Conservation (phyloP, 2,329 filamentous ascomycete species). For the Drechslerella coelobrocha region DNA sequence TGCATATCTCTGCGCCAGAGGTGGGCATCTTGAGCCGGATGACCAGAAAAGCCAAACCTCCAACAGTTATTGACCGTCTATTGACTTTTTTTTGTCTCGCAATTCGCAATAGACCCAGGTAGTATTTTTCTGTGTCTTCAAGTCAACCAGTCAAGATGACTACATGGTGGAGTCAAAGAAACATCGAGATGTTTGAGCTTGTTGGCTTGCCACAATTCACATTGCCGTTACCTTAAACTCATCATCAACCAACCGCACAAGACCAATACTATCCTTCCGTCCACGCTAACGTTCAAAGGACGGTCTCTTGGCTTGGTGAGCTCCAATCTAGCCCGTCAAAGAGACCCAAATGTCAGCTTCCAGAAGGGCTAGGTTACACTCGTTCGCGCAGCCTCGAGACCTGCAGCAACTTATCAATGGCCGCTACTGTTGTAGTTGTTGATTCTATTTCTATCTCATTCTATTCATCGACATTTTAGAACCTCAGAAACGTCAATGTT, state of each 20-base stretch:
- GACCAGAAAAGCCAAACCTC: not conserved
- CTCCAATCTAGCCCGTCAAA: not conserved
- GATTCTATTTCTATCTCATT: not conserved
- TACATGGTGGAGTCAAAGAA: not conserved
- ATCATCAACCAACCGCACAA: not conserved
- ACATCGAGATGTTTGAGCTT: not conserved
- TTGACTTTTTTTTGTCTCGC: not conserved
- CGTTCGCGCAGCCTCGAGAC: not conserved
- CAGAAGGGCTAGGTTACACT: not conserved
- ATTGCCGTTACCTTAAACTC: not conserved
- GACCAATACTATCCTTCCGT: not conserved
- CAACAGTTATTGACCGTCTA: not conserved
- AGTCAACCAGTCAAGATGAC: no score
- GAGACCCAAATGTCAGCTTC: not conserved
- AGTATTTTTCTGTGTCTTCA: not conserved
- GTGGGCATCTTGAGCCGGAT: no score
- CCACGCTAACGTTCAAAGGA: not conserved
- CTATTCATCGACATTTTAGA: not conserved
- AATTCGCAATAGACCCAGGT: not conserved
- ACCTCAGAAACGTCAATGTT: not conserved
- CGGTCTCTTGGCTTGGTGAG: not conserved
- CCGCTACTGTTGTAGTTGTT: not conserved
- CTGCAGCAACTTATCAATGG: not conserved
- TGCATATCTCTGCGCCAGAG: no score
- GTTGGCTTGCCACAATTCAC: not conserved